These are phyloP conservation scores for Coix lacrymajobi DNA, from an alignment of 176 grass and related monocot genomes.

Conservation along the genomic window DNA sequence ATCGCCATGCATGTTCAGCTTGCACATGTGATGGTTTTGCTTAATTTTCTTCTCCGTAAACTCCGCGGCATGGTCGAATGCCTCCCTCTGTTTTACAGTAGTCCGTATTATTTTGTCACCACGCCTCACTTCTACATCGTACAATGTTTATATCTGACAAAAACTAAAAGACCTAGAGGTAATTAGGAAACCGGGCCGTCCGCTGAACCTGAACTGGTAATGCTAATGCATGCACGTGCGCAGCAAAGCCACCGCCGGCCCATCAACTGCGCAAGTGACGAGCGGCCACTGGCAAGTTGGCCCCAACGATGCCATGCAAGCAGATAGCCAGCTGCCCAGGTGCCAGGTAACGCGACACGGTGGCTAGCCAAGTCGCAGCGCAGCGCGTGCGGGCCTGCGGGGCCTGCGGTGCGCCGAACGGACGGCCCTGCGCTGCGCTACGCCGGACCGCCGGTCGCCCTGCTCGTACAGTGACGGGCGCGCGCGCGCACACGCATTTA, in stretches of 20 bases:
- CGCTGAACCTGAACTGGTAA: neutral
- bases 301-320: neutral
- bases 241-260: neutral
- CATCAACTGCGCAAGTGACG: neutral
- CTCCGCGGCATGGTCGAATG: neutral
- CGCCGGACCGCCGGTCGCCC: neutral
- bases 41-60: neutral
- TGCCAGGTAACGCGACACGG: neutral
- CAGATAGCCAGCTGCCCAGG: neutral
- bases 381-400: neutral
- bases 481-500: constrained; percentile 16
- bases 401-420: too few relatives aligned
- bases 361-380: neutral
- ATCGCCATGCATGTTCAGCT: neutral
- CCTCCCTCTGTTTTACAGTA: too few relatives aligned
- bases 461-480: neutral
- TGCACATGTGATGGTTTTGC: constrained; percentile 15
- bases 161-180: too few relatives aligned
- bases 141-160: too few relatives aligned
- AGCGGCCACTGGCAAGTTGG: neutral
- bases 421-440: too few relatives aligned
- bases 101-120: too few relatives aligned
- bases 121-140: too few relatives aligned
- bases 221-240: neutral
- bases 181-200: too few relatives aligned